Conservation (phyloP, 345 rosid genomes). For the Eutrema japonicum region DNA sequence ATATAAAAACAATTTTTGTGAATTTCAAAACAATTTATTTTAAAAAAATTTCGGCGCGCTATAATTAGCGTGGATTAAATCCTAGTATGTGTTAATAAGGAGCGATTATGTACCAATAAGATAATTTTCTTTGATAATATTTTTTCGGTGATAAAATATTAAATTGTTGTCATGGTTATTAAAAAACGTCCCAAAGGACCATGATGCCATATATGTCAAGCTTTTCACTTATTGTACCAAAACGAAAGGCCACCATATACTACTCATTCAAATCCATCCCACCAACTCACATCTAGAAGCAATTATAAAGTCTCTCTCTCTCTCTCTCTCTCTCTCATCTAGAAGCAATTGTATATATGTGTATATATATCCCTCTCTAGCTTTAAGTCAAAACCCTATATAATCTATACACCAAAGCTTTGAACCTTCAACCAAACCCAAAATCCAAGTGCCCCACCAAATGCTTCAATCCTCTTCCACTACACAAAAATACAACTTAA, state of each 20-base stretch:
- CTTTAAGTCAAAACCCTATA: constrained; percentile 46
- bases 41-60: too few relatives aligned
- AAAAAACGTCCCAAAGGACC: constrained; percentile 19
- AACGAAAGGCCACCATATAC: constrained; percentile 69
- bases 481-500: constrained; percentile 24
- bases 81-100: not conserved
- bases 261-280: constrained; percentile 79
- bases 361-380: constrained; percentile 10
- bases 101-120: not conserved
- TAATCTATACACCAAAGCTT: constrained; percentile 44
- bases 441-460: constrained; percentile 47
- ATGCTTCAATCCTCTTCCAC: constrained; percentile 33
- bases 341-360: constrained; percentile 28
- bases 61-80: too few relatives aligned
- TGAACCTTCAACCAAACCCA: constrained; percentile 47
- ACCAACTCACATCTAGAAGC: constrained; percentile 99
- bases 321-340: constrained; percentile 28
- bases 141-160: not conserved
- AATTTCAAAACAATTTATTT: too few relatives aligned
- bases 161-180: constrained; percentile 16
- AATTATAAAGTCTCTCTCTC: constrained; percentile 43
- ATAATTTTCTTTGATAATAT: not conserved
- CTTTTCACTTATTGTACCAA: constrained; percentile 48
- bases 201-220: constrained; percentile 46
- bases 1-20: too few relatives aligned